Evolutionary conservation across 768 basidiomycete species (phyloP), one percentile per base, ranked within the genome.

Genomic region (Mycena leptocephala): DNA sequence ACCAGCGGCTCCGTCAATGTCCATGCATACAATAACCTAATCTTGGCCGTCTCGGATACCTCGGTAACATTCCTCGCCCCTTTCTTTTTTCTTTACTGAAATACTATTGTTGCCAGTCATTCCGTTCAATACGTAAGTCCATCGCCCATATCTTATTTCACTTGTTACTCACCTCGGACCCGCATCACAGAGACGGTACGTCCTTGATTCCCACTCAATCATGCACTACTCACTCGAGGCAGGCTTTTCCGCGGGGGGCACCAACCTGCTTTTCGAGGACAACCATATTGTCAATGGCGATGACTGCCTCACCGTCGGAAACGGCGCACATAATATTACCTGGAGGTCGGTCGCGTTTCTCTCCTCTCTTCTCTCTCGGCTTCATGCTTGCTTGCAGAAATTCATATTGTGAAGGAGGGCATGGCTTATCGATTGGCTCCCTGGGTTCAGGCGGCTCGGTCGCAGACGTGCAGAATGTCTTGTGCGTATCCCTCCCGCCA

Each of bases 361-460:
- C 1, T 28, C 66, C 28, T 53, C 20, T 64, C 46, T 14, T 6
- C 43, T 18, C 2, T 28, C 48, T 26, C 59, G 16, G 20, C 43
- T 39, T 76, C 14, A 75, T 18, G 32, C 32, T 46, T 3, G 16
- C 16, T 28, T 16, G 1, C 70, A 91, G 91, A 53, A 85, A 92
- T 72, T 82, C 86, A 8, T 90, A 89, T 76, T 92, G 92, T 74
- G 88, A 90, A 76, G 90, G 90, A 18, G 90, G 92, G 0, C 92
- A 92, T 72, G 92, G 92, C 1, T 83, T 93, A 3, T 92, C 91
- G 2, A 90, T 93, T 46, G 92, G 89, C 6, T 92, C 91, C 0
- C 80, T 89, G 16, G 88, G 88, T 9, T 84, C 84, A 53, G 82
- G 81, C 5, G 88, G 92, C 2, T 80, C 86, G 28, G 89, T 90